Base-by-base conservation (phyloP, 179 eudicot species). In the Amaranthus tricolor region DNA sequence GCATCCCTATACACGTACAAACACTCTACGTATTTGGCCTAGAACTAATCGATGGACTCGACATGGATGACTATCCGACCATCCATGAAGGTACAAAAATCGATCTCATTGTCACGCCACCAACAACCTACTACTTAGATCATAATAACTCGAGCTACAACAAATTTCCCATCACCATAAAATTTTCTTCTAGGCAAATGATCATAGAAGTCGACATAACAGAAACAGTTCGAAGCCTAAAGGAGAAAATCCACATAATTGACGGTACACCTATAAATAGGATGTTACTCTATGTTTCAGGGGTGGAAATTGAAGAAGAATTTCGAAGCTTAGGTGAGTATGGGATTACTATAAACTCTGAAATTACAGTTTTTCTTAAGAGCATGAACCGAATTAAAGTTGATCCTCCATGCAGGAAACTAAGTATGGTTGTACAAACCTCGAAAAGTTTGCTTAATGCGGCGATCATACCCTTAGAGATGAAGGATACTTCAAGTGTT, bases 241-340 rank as follows among this genome's bases (percentile, higher is more conserved):
- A 90, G 78, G 99, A 95, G 66, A 95, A 95, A 81, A 90, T 95
- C 75, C 97, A 95, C 80, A 95, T 93, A 7, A 80, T 90, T 4
- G 96, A 90, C 43, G 95, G 91, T 14, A 95, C 97, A 7, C 96
- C 99, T 0, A 89, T 93, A 9, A 85, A 87, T 62, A 81, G 97
- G 77, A 89, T 95, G 93, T 66, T 78, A 2, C 76, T 95, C 1
- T 88, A 76, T 66, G 82, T 74, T 40, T 76, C 83, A 0, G 97
- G 96, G 21, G 64, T 68, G 0, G 97, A 92, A 73, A 76, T 95
- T 93, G 89, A 83, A 40, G 96, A 94, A 5, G 99, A 92, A 7
- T 85, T 65, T 61, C 84, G 92, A 9, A 69, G 70, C 50, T 63
- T 95, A 60, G 77, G 76, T 1, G 96, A 93, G 56, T 95, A 90